Conservation (phyloP, 139 green algal species). For the Chlamydomonas sphaeroides region DNA sequence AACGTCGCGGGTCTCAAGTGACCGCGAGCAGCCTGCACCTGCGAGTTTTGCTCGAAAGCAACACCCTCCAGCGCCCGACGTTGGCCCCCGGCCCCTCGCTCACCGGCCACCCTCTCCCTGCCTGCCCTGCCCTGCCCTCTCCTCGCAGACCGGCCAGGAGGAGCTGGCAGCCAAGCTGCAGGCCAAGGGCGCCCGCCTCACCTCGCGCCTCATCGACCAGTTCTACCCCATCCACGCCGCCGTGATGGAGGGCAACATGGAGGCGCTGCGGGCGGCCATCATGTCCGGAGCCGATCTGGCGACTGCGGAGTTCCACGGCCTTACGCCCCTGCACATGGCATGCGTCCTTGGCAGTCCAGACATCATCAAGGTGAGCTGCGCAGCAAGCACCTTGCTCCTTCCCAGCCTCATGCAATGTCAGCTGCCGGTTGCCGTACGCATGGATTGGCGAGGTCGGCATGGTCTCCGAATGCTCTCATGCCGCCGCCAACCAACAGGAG, state of each 20-base stretch:
- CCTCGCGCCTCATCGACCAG: neutral
- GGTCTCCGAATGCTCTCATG: no score
- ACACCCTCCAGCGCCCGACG: no score
- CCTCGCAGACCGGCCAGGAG: neutral
- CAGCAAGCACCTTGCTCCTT: no score
- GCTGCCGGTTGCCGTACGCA: no score
- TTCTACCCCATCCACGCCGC: slow-evolving; percentile 38
- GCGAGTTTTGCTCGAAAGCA: no score
- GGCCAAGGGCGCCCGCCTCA: neutral
- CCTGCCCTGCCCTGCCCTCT: neutral
- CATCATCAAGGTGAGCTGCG: neutral
- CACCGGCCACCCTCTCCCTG: no score
- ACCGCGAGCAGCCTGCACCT: no score
- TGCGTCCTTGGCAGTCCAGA: neutral
- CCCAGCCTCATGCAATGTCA: no score
- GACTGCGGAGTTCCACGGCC: neutral
- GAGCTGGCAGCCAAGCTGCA: neutral
- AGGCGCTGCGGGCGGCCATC: neutral
- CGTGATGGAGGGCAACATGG: slow-evolving; percentile 3
- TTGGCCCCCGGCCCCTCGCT: no score
- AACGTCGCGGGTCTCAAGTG: no score
- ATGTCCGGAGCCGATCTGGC: neutral
- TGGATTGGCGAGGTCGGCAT: no score
- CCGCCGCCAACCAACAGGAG: no score
- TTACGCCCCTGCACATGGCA: slow-evolving; percentile 21